phyloP scores from a whole-genome alignment of 768 basidiomycete genomes.

The Boletus pseudo-olivaceus region DNA sequence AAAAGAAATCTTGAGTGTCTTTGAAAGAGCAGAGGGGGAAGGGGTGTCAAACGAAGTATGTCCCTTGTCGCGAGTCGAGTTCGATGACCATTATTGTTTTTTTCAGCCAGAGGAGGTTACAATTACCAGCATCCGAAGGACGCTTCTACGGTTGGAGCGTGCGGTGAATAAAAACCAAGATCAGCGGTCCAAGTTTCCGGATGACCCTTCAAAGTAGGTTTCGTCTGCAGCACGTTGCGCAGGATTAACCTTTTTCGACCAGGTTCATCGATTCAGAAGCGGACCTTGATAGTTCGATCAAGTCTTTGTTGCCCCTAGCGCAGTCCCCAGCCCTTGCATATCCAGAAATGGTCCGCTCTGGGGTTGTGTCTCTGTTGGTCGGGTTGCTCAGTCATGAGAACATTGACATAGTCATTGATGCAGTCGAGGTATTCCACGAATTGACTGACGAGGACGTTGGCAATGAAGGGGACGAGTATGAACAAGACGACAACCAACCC shows the following conservation, averaged over 20 bases:
- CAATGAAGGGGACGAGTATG: slow-evolving; percentile 67
- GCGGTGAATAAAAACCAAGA: slow-evolving; percentile 94
- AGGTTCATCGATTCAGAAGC: slow-evolving; percentile 99
- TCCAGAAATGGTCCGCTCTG: slow-evolving; percentile 81
- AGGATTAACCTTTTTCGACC: not conserved
- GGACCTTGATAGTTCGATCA: slow-evolving; percentile 85
- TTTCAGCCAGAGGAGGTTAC: slow-evolving; percentile 64
- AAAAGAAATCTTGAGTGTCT: slow-evolving; percentile 93
- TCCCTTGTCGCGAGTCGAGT: slow-evolving; percentile 9
- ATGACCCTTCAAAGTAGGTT: slow-evolving; percentile 84
- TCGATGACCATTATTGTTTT: not conserved
- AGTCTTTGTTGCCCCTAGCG: slow-evolving; percentile 83
- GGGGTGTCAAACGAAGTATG: slow-evolving; percentile 67
- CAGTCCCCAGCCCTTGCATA: slow-evolving; percentile 82
- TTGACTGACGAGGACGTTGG: slow-evolving; percentile 96
- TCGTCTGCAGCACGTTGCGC: not conserved
- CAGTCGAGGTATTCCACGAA: slow-evolving; percentile 89
- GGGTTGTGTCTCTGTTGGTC: slow-evolving; percentile 63
- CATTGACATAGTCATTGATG: slow-evolving; percentile 94
- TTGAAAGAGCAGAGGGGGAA: slow-evolving; percentile 70
- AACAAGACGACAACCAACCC: slow-evolving; percentile 55
- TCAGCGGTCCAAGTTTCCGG: slow-evolving; percentile 90
- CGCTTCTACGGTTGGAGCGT: slow-evolving; percentile 80
- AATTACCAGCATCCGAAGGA: slow-evolving; percentile 64
- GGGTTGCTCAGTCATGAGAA: slow-evolving; percentile 95